Evolutionary conservation across 2,329 filamentous ascomycete species (phyloP).

Genomic region (Paracoccidioides lutzii): DNA sequence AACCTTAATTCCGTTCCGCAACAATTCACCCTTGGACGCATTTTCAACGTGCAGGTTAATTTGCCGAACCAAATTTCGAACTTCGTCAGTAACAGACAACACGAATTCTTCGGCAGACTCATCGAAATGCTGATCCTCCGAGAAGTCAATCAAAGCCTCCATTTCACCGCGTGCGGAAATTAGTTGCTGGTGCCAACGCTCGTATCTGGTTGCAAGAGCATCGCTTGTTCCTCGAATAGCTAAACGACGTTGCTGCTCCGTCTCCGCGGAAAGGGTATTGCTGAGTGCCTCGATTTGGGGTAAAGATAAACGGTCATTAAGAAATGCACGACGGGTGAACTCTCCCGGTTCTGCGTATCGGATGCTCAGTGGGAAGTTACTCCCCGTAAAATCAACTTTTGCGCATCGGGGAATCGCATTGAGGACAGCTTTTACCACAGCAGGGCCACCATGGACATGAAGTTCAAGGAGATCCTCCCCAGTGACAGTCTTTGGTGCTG

Average conservation of each 20-base stretch:
- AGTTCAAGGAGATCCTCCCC: conserved; percentile 88
- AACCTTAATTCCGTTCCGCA: conserved; percentile 73
- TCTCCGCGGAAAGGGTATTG: conserved; percentile 53
- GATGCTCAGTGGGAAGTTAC: conserved; percentile 30
- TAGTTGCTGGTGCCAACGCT: conserved; percentile 64
- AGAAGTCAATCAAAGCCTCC: conserved; percentile 92
- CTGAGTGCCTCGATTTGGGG: conserved; percentile 62
- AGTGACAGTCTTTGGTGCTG: conserved; percentile 67
- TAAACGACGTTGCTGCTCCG: conserved; percentile 81
- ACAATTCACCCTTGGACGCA: conserved; percentile 66
- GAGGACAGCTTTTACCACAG: conserved; percentile 77
- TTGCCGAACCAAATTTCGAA: conserved; percentile 46
- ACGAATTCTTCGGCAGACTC: conserved; percentile 66
- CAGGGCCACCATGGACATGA: conserved; percentile 84
- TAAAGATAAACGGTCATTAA: conserved; percentile 72
- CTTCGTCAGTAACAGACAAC: conserved; percentile 52
- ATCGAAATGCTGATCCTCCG: conserved; percentile 94
- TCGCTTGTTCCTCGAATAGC: conserved; percentile 68
- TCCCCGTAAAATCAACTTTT: conserved; percentile 3
- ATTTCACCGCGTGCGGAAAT: conserved; percentile 77
- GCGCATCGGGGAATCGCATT: conserved; percentile 50
- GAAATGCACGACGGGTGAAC: conserved; percentile 84
- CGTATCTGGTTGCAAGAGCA: conserved; percentile 60
- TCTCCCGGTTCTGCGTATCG: conserved; percentile 91
- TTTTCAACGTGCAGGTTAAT: conserved; percentile 62